Percentiles rank a stretch among this genome's conserved stretches.
phyloP scores from a whole-genome alignment of 441 rosid genomes.

The Corymbia calophylla region DNA sequence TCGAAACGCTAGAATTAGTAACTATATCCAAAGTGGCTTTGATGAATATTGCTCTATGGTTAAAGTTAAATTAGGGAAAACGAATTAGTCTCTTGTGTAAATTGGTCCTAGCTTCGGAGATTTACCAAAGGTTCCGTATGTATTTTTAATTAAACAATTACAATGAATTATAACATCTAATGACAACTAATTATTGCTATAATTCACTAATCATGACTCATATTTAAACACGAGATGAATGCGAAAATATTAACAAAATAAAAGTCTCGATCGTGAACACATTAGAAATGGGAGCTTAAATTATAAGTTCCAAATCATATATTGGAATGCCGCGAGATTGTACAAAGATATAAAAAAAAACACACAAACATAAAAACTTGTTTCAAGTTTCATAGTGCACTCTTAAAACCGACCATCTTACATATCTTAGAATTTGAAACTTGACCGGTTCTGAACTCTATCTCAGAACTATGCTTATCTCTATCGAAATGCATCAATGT shows the following conservation, averaged over 20 bases:
- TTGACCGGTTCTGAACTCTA: not conserved
- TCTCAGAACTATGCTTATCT: not conserved
- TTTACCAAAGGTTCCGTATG: rapidly evolving
- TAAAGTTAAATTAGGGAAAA: not conserved
- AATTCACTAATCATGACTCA: not conserved
- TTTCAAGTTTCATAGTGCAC: no score
- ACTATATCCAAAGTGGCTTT: not conserved
- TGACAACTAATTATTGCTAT: no score
- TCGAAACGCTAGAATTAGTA: not conserved
- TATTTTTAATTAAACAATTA: rapidly evolving
- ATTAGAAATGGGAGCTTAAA: not conserved
- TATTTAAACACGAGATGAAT: rapidly evolving
- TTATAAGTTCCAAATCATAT: rapidly evolving
- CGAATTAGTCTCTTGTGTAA: not conserved
- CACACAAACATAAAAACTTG: no score
- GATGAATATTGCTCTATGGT: not conserved
- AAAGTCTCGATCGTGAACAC: rapidly evolving
- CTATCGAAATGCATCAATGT: not conserved
- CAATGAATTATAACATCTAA: not conserved
- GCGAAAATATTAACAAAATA: no score
- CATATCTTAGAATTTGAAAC: no score
- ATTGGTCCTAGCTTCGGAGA: not conserved
- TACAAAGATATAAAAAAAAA: no score
- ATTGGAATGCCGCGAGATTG: rapidly evolving
- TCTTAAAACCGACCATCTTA: rapidly evolving